These are phyloP conservation scores for Cucurbita maxima DNA, from an alignment of 306 rosid genomes.

Conservation along the genomic window DNA sequence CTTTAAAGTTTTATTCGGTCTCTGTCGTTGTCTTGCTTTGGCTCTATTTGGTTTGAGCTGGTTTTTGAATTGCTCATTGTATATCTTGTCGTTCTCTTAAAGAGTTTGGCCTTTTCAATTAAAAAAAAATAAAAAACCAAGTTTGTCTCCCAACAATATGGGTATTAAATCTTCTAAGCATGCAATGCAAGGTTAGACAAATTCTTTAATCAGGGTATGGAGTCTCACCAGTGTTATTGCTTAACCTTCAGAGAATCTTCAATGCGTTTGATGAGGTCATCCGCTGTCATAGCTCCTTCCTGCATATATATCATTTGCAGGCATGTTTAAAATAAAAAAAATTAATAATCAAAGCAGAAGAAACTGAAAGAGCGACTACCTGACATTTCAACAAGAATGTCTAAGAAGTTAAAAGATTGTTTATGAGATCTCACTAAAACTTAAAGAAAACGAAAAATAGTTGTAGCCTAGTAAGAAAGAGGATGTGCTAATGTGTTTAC, in stretches of 20 bases:
- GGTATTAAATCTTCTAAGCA: background rate
- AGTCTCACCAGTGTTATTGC: constrained; percentile 37
- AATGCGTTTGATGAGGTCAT: constrained; percentile 57
- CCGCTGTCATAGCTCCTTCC: constrained; percentile 83
- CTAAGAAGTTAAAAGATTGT: background rate
- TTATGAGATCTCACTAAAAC: background rate
- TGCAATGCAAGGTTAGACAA: background rate
- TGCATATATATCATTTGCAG: constrained; percentile 15
- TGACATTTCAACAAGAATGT: background rate
- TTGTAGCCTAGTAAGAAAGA: background rate
- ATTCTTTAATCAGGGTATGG: background rate
- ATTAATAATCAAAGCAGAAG: background rate
- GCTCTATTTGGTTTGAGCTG: background rate
- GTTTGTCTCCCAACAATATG: background rate
- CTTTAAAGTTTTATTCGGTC: background rate
- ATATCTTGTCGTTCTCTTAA: background rate
- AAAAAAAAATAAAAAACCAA: background rate
- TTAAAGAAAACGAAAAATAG: background rate
- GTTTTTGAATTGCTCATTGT: background rate
- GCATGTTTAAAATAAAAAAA: background rate
- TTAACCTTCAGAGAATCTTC: constrained; percentile 51
- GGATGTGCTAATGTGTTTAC: background rate
- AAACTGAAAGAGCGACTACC: background rate
- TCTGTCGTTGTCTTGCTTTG: background rate
- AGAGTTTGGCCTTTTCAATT: background rate